A percentile compares a stretch with the other conserved stretches of the same genome.
phyloP scores from a whole-genome alignment of 768 basidiomycete species.

The Tricholoma saponaceum region DNA sequence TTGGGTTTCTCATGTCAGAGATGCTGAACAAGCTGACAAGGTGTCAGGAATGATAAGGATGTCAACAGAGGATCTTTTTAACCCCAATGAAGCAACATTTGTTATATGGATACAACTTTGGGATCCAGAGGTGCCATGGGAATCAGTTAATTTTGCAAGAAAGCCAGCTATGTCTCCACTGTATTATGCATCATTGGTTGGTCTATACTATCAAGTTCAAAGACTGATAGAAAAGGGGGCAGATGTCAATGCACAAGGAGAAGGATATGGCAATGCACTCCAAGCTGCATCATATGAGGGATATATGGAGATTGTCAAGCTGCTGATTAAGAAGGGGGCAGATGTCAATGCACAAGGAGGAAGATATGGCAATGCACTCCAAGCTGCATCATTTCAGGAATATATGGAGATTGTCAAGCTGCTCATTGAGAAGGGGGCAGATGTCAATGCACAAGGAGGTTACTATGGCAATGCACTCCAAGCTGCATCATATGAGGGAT shows the following conservation, averaged over 20 bases:
- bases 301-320: background rate
- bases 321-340: too few species aligned
- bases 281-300: too few species aligned
- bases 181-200: background rate
- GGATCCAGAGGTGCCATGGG: background rate
- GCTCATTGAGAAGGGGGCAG: too few species aligned
- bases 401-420: too few species aligned
- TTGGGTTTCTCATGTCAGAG: background rate
- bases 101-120: background rate
- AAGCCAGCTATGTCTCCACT: background rate
- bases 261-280: too few species aligned
- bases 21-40: background rate
- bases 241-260: too few species aligned
- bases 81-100: background rate
- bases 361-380: too few species aligned
- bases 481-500: background rate
- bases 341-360: too few species aligned
- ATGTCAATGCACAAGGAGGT: too few species aligned
- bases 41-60: background rate
- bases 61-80: background rate
- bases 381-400: too few species aligned
- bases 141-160: background rate
- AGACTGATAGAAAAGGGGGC: background rate
- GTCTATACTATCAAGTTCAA: background rate
- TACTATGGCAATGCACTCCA: too few species aligned